A percentile compares a stretch with the other conserved stretches of the same genome.
These are phyloP conservation scores for Xerocomellus intermedius DNA, from an alignment of 768 basidiomycete genomes.

Conservation along the genomic window DNA sequence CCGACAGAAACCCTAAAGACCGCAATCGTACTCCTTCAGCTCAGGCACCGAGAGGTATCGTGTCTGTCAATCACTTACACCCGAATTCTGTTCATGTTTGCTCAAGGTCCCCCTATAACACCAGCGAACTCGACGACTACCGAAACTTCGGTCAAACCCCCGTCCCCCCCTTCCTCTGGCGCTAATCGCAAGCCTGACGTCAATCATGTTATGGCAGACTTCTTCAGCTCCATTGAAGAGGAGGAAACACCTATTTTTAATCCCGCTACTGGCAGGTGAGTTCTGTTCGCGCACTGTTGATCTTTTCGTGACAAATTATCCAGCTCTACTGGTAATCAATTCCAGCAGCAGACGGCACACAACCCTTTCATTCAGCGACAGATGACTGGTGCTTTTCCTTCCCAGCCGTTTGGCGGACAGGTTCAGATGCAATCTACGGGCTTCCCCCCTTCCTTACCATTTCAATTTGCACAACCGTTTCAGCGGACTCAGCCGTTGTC, in stretches of 20 bases:
- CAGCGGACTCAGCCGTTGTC: constrained; percentile 13
- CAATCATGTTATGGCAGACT: constrained; percentile 66
- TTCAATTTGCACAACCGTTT: constrained; percentile 32
- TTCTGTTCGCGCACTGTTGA: neutral
- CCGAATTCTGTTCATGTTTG: constrained; percentile 2
- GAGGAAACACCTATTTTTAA: constrained; percentile 74
- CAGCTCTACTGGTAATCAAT: constrained; percentile 50
- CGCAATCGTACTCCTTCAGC: constrained; percentile 9
- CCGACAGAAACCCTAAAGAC: constrained; percentile 40
- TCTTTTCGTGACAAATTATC: constrained; percentile 10
- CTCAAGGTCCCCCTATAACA: constrained; percentile 15
- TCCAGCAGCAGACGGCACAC: constrained; percentile 55
- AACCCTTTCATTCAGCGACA: constrained; percentile 79
- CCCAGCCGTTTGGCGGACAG: constrained; percentile 45
- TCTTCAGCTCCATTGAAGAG: constrained; percentile 86
- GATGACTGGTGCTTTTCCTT: constrained; percentile 44
- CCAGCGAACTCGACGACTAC: constrained; percentile 21
- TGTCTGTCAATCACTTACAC: neutral
- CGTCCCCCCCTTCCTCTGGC: constrained; percentile 22
- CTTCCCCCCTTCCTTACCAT: constrained; percentile 45
- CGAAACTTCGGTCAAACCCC: constrained; percentile 20
- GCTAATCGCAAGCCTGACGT: constrained; percentile 34
- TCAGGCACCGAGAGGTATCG: constrained; percentile 18
- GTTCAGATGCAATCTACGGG: constrained; percentile 58
- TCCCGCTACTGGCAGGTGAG: constrained; percentile 54